Conservation (phyloP, 192 early-diverging fungal genomes). For the Coemansia furcata region DNA sequence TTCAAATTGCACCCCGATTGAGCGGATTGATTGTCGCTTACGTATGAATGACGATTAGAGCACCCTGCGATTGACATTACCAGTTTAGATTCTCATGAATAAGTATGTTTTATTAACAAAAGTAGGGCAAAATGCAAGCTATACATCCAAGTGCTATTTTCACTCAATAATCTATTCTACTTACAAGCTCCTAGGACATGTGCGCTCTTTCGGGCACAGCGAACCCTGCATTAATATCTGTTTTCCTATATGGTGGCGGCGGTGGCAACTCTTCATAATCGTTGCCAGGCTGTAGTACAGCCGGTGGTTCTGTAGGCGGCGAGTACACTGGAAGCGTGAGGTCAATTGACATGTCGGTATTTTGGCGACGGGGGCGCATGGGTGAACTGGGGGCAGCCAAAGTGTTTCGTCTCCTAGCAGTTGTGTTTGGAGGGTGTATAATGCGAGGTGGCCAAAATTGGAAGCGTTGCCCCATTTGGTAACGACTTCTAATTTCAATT, state of each 20-base stretch:
- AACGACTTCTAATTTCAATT: background rate
- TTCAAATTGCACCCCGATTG: background rate
- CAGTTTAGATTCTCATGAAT: background rate
- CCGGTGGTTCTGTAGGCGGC: slow-evolving; percentile 1
- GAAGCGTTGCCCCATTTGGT: background rate
- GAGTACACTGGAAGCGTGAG: slow-evolving; percentile 10
- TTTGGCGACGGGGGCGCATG: background rate
- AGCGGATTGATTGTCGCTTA: background rate
- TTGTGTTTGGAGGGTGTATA: background rate
- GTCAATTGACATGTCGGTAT: background rate
- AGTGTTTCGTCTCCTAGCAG: background rate
- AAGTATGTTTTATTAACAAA: background rate
- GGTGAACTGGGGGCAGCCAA: background rate
- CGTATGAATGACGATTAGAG: background rate
- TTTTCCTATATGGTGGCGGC: slow-evolving; percentile 5
- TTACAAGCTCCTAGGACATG: background rate
- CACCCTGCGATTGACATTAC: background rate
- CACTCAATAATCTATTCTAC: background rate
- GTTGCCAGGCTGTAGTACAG: background rate
- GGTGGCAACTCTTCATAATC: slow-evolving; percentile 1
- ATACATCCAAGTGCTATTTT: background rate
- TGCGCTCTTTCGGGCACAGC: background rate
- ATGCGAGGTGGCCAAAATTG: background rate
- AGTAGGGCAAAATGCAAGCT: background rate
- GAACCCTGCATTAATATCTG: background rate